Evolutionary conservation across 371 early-diverging fungal species (phyloP), one percentile per base, ranked within the genome.

Genomic region (Mortierella sp.): DNA sequence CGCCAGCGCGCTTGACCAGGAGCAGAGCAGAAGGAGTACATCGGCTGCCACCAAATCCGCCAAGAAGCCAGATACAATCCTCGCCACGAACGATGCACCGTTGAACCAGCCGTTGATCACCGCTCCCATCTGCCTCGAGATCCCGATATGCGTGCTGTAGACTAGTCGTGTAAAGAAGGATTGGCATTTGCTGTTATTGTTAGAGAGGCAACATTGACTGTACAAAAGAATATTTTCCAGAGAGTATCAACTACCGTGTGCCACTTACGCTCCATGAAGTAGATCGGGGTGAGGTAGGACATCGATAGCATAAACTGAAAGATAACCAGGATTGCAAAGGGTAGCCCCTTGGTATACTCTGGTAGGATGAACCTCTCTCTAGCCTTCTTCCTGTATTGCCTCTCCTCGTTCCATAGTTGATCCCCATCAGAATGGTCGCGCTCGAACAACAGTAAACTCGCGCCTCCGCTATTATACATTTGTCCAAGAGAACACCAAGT

Each of bases 21-120:
- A 74, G 75, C 92, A 91, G 1, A 88, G 21, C 18, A 82, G 41
- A 16, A 91, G 75, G 0, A 89, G 83, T 70, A 90, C 88, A 71
- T 93, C 82, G 10, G 92, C 88, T 10, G 96, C 94, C 29, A 94
- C 75, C 11, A 74, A 72, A 71, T 94, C 94, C 10, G 92, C 93
- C 21, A 90, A 58, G 29, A 88, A 83, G 3, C 95, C 96, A 0
- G 91, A 83, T 6, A 89, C 74, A 38, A 96, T 78, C 73, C 96
- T 92, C 1, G 94, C 93, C 10, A 92, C 77, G 1, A 93, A 94
- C 5, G 92, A 91, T 4, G 88, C 88, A 14, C 86, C 92, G 54
- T 90, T 93, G 73, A 90, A 84, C 73, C 90, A 81, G 29, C 90
- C 90, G 16, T 91, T 77, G 44, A 93, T 88, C 1, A 89, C 78